These are phyloP conservation scores for Phytophthora europaea DNA, from an alignment of 352 stramenopile genomes.

Conservation along the genomic window DNA sequence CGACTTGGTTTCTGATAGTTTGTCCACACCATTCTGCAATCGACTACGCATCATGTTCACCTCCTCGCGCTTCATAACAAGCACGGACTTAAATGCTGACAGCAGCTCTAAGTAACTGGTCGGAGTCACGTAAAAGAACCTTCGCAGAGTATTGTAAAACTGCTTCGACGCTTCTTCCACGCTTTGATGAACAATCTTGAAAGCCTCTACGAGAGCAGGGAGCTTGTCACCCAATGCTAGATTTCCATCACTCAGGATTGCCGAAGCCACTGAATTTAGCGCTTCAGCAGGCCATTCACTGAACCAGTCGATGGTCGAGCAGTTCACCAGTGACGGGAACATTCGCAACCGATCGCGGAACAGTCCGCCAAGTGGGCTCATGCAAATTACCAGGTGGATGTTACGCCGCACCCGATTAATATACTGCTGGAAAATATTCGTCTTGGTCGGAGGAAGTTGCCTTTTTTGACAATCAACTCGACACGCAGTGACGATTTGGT, in stretches of 20 bases:
- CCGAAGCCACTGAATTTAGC: constrained; percentile 84
- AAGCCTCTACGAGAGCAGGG: constrained; percentile 71
- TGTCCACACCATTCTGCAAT: constrained; percentile 90
- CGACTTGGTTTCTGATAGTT: constrained; percentile 83
- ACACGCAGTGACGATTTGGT: constrained; percentile 92
- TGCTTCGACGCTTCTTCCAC: constrained; percentile 88
- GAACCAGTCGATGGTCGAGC: constrained; percentile 92
- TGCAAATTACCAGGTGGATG: constrained; percentile 93
- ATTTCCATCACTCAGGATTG: constrained; percentile 87
- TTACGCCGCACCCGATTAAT: constrained; percentile 93
- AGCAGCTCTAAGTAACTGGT: constrained; percentile 94
- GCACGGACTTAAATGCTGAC: constrained; percentile 92
- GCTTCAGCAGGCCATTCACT: constrained; percentile 90
- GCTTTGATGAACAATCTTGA: constrained; percentile 91
- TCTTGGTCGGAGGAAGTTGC: constrained; percentile 92
- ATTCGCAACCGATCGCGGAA: constrained; percentile 88
- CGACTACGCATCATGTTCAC: constrained; percentile 89
- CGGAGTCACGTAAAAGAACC: constrained; percentile 95
- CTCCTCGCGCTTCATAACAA: constrained; percentile 92
- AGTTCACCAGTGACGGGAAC: constrained; percentile 92
- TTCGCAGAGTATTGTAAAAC: constrained; percentile 87
- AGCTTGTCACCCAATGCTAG: constrained; percentile 71
- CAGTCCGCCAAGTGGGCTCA: constrained; percentile 83
- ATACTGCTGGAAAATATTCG: constrained; percentile 96
- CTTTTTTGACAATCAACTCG: constrained; percentile 94